Evolutionary conservation across 1,284 basidiomycete genomes (phyloP).

Genomic region (Schizophyllum commune): DNA sequence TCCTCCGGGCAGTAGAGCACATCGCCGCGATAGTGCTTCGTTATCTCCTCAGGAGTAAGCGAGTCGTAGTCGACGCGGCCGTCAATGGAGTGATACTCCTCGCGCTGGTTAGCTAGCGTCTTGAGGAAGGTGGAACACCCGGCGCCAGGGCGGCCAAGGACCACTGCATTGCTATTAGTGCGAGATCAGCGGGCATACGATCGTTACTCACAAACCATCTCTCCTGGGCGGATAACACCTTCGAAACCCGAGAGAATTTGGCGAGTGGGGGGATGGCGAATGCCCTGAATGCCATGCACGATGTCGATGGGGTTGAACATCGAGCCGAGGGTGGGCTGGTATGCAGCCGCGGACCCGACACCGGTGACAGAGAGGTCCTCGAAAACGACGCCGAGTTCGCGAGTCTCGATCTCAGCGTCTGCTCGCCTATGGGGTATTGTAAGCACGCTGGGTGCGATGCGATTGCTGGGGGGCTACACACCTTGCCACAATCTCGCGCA

Average conservation of each 20-base stretch:
- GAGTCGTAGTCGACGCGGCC: constrained; percentile 61
- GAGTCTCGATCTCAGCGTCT: constrained; percentile 32
- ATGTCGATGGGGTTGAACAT: constrained; percentile 30
- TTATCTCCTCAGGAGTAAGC: constrained; percentile 39
- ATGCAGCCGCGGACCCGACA: constrained; percentile 32
- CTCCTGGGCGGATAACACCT: constrained; percentile 44
- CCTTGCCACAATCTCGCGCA: constrained; percentile 31
- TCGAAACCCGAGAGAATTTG: constrained; percentile 41
- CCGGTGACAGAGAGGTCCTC: constrained; percentile 41
- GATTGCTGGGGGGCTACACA: constrained; percentile 16
- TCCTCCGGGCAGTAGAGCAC: constrained; percentile 56
- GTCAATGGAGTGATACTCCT: constrained; percentile 44
- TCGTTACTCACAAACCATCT: constrained; percentile 38
- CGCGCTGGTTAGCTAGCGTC: constrained; percentile 45
- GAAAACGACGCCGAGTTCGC: constrained; percentile 44
- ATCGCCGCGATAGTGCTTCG: constrained; percentile 49
- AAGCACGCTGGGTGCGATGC: not conserved
- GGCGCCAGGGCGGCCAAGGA: constrained; percentile 51
- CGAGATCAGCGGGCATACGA: not conserved
- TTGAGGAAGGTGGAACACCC: constrained; percentile 56
- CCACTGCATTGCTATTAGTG: constrained; percentile 25
- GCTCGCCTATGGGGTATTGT: constrained; percentile 27
- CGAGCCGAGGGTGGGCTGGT: constrained; percentile 36
- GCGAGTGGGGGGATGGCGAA: constrained; percentile 33
- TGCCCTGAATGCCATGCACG: constrained; percentile 21